A percentile compares a stretch with the other conserved stretches of the same genome.
phyloP scores from a whole-genome alignment of 805 yeast species.

The Myxozyma lipomycoides region DNA sequence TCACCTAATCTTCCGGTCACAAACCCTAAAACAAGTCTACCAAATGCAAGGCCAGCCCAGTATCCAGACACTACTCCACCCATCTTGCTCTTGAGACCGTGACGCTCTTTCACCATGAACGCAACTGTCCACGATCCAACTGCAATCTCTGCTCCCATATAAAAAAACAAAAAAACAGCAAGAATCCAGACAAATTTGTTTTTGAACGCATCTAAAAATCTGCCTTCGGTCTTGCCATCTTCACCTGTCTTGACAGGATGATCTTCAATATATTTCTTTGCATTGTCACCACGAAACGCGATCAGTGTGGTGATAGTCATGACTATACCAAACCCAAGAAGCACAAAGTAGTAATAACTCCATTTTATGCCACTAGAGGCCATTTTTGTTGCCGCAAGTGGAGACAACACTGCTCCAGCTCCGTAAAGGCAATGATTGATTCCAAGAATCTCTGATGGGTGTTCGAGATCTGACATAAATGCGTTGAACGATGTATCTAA shows the following conservation, averaged over 20 bases:
- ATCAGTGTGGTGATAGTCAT: slow-evolving; percentile 39
- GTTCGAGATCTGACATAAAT: slow-evolving; percentile 48
- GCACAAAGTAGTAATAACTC: slow-evolving; percentile 51
- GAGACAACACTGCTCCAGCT: slow-evolving; percentile 64
- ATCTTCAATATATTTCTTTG: slow-evolving; percentile 10
- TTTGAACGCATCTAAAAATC: slow-evolving; percentile 28
- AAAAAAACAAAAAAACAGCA: slow-evolving; percentile 54
- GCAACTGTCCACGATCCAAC: slow-evolving; percentile 71
- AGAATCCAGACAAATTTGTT: slow-evolving; percentile 46
- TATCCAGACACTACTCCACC: slow-evolving; percentile 66
- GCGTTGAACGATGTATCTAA: slow-evolving; percentile 51
- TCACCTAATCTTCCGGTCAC: slow-evolving; percentile 37
- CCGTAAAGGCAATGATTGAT: slow-evolving; percentile 70
- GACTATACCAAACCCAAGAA: slow-evolving; percentile 41
- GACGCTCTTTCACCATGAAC: slow-evolving; percentile 53
- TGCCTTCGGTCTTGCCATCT: slow-evolving; percentile 2
- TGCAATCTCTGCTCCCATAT: slow-evolving; percentile 66
- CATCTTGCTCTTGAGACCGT: slow-evolving; percentile 45
- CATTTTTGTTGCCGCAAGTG: slow-evolving; percentile 60
- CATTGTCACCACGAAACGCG: slow-evolving; percentile 43
- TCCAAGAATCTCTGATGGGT: slow-evolving; percentile 59
- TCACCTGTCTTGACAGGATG: slow-evolving; percentile 2
- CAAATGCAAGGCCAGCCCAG: slow-evolving; percentile 68
- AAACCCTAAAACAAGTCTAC: slow-evolving; percentile 50
- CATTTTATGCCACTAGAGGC: slow-evolving; percentile 50